These are phyloP conservation scores for Phialophora tarda DNA, from an alignment of 2,329 filamentous ascomycete species.

Conservation along the genomic window DNA sequence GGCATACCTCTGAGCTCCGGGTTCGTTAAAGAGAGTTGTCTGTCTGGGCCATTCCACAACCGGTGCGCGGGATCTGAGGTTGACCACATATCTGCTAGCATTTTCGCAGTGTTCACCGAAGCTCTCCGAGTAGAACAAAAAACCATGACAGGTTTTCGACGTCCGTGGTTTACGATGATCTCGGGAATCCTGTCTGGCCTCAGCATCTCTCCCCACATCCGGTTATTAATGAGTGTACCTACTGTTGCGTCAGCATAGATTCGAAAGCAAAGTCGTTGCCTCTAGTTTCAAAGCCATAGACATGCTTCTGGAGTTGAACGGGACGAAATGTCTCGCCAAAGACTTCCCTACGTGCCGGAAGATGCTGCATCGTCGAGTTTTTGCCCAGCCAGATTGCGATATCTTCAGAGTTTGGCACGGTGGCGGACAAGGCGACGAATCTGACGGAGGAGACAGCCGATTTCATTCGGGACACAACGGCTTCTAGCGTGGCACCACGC, in stretches of 20 bases:
- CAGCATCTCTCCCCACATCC: background rate
- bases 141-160: constrained; percentile 77
- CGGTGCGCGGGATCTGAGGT: constrained; percentile 57
- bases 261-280: constrained; percentile 80
- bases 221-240: constrained; percentile 35
- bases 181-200: constrained; percentile 61
- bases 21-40: constrained; percentile 59
- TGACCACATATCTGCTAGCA: constrained; percentile 70
- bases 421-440: constrained; percentile 82
- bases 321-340: constrained; percentile 83
- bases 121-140: constrained; percentile 81
- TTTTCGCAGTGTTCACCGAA: constrained; percentile 69
- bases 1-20: constrained; percentile 62
- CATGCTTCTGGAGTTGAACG: constrained; percentile 75
- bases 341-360: constrained; percentile 69
- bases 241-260: constrained; percentile 67
- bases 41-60: constrained; percentile 67
- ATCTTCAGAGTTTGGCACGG: constrained; percentile 80
- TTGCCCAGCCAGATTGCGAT: constrained; percentile 80
- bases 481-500: constrained; percentile 79
- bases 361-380: constrained; percentile 62
- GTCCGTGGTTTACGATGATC: constrained; percentile 69
- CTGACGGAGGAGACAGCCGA: constrained; percentile 74
- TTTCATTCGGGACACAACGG: constrained; percentile 87
- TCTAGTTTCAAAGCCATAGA: constrained; percentile 70